Evolutionary conservation across 1,284 basidiomycete species (phyloP).

Genomic region (Violaceomyces palustris): DNA sequence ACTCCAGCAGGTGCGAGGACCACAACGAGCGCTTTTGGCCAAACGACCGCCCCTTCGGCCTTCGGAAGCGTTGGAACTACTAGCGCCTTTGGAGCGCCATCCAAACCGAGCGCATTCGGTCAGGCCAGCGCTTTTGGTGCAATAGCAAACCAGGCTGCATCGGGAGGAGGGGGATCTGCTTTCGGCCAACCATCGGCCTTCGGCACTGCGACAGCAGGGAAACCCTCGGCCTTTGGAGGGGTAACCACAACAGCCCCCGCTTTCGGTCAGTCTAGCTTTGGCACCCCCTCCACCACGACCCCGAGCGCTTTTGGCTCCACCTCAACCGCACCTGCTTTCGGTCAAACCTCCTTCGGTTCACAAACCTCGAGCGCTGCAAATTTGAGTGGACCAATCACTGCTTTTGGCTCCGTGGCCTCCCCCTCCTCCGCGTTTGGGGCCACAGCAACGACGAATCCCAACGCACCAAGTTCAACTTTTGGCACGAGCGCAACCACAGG

Average conservation of each 20-base stretch:
- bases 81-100: too few species aligned
- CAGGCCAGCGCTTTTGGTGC: too few species aligned
- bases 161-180: too few species aligned
- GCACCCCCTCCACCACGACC: background rate
- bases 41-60: too few species aligned
- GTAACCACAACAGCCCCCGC: background rate
- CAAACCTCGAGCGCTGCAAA: constrained; percentile 1
- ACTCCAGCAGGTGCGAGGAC: too few species aligned
- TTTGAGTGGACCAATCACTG: background rate
- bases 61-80: too few species aligned
- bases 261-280: background rate
- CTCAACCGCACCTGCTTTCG: constrained; percentile 2
- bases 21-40: too few species aligned
- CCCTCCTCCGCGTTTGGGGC: constrained; percentile 2
- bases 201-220: background rate
- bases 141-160: too few species aligned
- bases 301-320: background rate
- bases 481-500: background rate
- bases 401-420: constrained; percentile 3
- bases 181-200: constrained; percentile 14
- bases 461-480: background rate
- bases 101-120: too few species aligned
- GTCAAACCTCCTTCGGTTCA: too few species aligned
- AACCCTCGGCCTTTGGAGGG: background rate
- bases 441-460: background rate